phyloP scores from a whole-genome alignment of 176 grass and related monocot genomes.

The Microstegium vimineum region DNA sequence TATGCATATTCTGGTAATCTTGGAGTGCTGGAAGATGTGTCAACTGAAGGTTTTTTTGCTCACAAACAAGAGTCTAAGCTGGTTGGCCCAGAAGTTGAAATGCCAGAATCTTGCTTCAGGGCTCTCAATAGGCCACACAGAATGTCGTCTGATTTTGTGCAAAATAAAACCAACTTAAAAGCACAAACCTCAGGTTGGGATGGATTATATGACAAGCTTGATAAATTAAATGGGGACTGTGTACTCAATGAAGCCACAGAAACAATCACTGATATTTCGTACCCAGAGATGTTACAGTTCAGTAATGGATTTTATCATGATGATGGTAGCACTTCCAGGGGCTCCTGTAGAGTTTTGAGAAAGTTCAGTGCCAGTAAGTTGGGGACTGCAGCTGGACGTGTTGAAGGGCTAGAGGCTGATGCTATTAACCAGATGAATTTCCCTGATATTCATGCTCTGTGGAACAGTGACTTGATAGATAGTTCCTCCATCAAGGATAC shows the following conservation, averaged over 20 bases:
- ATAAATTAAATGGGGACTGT: slow-evolving; percentile 35
- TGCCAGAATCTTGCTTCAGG: slow-evolving; percentile 31
- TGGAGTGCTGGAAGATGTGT: slow-evolving; percentile 29
- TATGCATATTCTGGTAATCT: slow-evolving; percentile 29
- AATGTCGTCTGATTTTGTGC: slow-evolving; percentile 35
- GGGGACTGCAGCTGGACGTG: slow-evolving; percentile 20
- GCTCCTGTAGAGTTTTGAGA: slow-evolving; percentile 34
- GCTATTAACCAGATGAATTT: slow-evolving; percentile 25
- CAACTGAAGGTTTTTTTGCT: slow-evolving; percentile 3
- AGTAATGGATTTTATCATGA: slow-evolving; percentile 34
- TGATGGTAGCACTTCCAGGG: slow-evolving; percentile 30
- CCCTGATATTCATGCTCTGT: slow-evolving; percentile 26
- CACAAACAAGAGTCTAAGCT: slow-evolving; percentile 23
- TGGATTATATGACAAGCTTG: slow-evolving; percentile 35
- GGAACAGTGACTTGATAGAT: slow-evolving; percentile 28
- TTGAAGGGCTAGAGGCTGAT: slow-evolving; percentile 24
- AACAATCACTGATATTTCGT: slow-evolving; percentile 27
- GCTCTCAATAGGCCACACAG: slow-evolving; percentile 31
- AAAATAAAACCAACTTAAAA: slow-evolving; percentile 36
- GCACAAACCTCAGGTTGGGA: slow-evolving; percentile 19
- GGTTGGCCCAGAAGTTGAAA: slow-evolving; percentile 30
- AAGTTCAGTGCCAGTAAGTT: slow-evolving; percentile 32
- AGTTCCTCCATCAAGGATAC: slow-evolving; percentile 29
- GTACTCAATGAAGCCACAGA: slow-evolving; percentile 26
- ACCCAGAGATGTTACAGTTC: slow-evolving; percentile 27